Evolutionary conservation across 805 yeast genomes (phyloP).

Genomic region (Zygosaccharomyces rouxii): DNA sequence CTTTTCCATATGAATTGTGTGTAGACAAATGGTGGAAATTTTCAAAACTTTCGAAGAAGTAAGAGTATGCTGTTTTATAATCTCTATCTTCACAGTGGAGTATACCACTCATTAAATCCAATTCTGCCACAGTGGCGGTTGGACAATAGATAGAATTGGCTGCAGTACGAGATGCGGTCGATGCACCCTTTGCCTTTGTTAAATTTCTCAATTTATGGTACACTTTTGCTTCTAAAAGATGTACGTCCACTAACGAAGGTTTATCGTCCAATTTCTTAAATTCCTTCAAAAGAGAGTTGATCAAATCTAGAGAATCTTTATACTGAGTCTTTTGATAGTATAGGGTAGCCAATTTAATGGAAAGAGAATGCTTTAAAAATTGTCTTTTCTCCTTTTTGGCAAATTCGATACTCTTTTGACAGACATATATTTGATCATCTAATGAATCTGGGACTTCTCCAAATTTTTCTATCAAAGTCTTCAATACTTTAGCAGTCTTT

Average conservation of each 20-base stretch:
- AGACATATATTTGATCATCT: constrained; percentile 67
- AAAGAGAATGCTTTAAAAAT: constrained; percentile 83
- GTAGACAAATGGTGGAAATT: constrained; percentile 56
- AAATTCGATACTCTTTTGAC: constrained; percentile 83
- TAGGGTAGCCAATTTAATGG: constrained; percentile 74
- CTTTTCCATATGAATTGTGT: constrained; percentile 55
- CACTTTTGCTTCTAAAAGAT: constrained; percentile 81
- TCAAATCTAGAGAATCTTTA: constrained; percentile 67
- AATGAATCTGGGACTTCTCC: constrained; percentile 58
- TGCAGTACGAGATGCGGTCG: constrained; percentile 92
- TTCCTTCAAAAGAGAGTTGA: constrained; percentile 69
- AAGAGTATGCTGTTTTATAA: constrained; percentile 91
- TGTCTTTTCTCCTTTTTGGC: constrained; percentile 76
- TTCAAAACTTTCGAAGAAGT: constrained; percentile 92
- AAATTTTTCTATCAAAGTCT: constrained; percentile 71
- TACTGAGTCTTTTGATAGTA: constrained; percentile 62
- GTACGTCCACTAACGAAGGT: constrained; percentile 91
- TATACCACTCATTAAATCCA: constrained; percentile 92
- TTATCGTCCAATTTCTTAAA: constrained; percentile 94
- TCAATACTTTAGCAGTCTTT: constrained; percentile 88
- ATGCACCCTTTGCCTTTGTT: constrained; percentile 85
- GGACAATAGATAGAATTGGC: constrained; percentile 98
- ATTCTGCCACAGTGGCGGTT: constrained; percentile 86
- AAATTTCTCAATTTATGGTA: constrained; percentile 88
- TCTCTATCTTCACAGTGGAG: constrained; percentile 96